Evolutionary conservation across 1,284 basidiomycete genomes (phyloP).

Genomic region (Peniophora sp.): DNA sequence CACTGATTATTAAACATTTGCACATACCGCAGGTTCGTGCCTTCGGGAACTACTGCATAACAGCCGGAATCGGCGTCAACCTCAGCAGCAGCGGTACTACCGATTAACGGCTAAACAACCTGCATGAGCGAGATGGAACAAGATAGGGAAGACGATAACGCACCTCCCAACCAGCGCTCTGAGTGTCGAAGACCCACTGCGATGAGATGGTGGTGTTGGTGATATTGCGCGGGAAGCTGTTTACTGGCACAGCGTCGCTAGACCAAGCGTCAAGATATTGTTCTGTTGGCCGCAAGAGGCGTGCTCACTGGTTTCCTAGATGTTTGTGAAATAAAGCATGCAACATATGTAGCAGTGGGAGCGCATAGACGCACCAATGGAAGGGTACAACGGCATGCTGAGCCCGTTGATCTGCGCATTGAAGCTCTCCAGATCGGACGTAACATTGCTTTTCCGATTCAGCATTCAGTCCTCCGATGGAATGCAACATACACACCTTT

Average conservation of each 20-base stretch:
- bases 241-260: conserved; percentile 10
- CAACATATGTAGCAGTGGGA: background rate
- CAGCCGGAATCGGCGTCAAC: conserved; percentile 7
- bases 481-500: conserved; percentile 22
- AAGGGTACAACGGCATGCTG: conserved; percentile 6
- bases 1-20: background rate
- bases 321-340: background rate
- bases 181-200: conserved; percentile 12
- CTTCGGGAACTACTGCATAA: conserved; percentile 6
- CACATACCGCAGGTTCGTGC: conserved; percentile 7
- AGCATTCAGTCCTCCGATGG: too few species aligned
- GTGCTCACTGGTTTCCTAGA: background rate
- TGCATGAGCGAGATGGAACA: too few species aligned
- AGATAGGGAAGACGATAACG: background rate
- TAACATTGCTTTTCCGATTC: conserved; percentile 26
- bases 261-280: background rate
- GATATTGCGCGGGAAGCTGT: conserved; percentile 8
- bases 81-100: conserved; percentile 5
- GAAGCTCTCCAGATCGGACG: conserved; percentile 15
- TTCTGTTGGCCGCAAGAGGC: background rate
- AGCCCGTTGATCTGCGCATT: conserved; percentile 8
- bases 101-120: conserved; percentile 10
- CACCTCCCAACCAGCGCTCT: conserved; percentile 9
- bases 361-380: conserved; percentile 5
- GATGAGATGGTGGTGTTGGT: conserved; percentile 4